A percentile compares a stretch with the other conserved stretches of the same genome.
phyloP scores from a whole-genome alignment of 306 rosid genomes.

The Citrullus colocynthis region DNA sequence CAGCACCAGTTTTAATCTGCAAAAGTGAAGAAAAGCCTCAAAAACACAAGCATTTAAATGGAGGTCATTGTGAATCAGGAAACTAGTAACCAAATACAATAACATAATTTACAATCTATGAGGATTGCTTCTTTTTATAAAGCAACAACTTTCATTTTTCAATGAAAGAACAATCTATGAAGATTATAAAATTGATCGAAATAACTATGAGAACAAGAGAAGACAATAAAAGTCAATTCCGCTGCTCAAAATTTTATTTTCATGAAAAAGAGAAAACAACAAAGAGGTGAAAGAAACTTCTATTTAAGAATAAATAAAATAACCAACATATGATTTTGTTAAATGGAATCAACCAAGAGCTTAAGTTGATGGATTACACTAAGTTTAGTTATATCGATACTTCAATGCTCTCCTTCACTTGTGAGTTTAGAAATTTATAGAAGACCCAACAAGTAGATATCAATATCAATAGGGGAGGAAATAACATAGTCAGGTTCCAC shows the following conservation, averaged over 20 bases:
- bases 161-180: neutral
- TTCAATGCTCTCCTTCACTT: no score
- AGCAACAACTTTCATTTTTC: no score
- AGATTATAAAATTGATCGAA: neutral
- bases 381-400: no score
- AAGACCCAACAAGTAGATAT: no score
- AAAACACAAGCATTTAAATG: neutral
- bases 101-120: neutral
- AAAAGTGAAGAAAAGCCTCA: conserved; percentile 13
- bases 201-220: neutral
- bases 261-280: neutral
- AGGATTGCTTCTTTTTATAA: no score
- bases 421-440: no score
- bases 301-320: no score
- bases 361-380: no score
- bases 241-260: neutral
- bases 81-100: neutral
- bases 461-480: no score
- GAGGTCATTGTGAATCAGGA: neutral
- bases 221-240: neutral
- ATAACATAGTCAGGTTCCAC: no score
- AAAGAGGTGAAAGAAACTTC: neutral
- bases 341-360: no score
- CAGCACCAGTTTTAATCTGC: conserved; percentile 69
- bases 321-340: no score